Evolutionary conservation across 495 filamentous ascomycete genomes (phyloP).

Genomic region (Penicillium atrosanguineum): DNA sequence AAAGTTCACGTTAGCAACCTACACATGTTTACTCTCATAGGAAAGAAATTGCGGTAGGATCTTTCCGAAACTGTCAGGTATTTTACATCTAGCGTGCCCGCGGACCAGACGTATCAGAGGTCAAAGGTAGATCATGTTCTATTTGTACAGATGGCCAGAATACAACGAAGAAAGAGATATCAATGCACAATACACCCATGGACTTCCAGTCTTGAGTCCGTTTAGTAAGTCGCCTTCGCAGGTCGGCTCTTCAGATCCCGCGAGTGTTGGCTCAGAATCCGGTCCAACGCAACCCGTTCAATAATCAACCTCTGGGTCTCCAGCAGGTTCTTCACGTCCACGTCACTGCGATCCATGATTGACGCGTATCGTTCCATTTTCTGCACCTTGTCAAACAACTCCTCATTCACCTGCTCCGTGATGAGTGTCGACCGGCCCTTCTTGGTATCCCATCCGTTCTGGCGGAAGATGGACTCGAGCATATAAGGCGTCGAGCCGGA

Average conservation of each 20-base stretch:
- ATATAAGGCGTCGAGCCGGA: conserved; percentile 53
- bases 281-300: conserved; percentile 75
- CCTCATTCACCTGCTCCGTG: conserved; percentile 45
- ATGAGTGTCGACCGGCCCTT: conserved; percentile 77
- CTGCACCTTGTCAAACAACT: conserved; percentile 48
- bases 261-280: conserved; percentile 71
- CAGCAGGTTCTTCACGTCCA: conserved; percentile 92
- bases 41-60: neutral
- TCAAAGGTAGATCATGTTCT: conserved; percentile 20
- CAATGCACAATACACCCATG: conserved; percentile 2
- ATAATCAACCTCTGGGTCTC: conserved; percentile 82
- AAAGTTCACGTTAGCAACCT: no score
- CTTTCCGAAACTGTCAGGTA: neutral
- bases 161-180: conserved; percentile 18
- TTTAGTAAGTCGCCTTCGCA: conserved; percentile 36
- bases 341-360: conserved; percentile 64
- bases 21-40: neutral
- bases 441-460: conserved; percentile 68
- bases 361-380: conserved; percentile 62
- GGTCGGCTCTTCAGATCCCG: conserved; percentile 57
- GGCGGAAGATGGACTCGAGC: conserved; percentile 60
- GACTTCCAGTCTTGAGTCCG: conserved; percentile 1
- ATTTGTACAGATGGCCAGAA: conserved; percentile 37
- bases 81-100: neutral
- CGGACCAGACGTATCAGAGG: neutral